phyloP scores from a whole-genome alignment of 441 rosid species.

The Adansonia gregorii region DNA sequence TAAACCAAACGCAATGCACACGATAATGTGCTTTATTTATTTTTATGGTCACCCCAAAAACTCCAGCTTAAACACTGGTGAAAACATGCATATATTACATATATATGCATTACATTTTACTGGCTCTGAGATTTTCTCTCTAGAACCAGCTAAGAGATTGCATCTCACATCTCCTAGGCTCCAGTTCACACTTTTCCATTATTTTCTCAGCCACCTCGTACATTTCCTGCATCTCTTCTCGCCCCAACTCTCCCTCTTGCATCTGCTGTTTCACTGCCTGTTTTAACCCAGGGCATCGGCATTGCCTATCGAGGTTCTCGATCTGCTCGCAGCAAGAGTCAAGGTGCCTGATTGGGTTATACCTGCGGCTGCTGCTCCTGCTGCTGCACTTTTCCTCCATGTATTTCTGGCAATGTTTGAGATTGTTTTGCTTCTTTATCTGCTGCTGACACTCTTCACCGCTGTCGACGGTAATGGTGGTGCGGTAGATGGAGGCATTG shows the following conservation, averaged over 20 bases:
- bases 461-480: conserved; percentile 8
- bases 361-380: too few relatives aligned
- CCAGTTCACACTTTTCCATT: neutral
- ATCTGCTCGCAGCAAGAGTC: neutral
- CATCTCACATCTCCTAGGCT: neutral
- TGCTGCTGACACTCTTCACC: neutral
- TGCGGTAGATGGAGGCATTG: conserved; percentile 36
- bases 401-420: neutral
- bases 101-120: neutral
- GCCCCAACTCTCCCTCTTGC: neutral
- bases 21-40: too few relatives aligned
- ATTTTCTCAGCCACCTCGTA: neutral
- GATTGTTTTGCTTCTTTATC: conserved; percentile 1
- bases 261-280: neutral
- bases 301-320: neutral
- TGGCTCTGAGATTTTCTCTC: neutral
- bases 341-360: neutral
- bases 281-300: neutral
- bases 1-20: too few relatives aligned
- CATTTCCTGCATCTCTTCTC: neutral
- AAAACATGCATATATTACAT: too few relatives aligned
- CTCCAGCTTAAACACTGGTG: too few relatives aligned
- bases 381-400: neutral
- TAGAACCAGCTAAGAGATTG: neutral
- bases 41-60: too few relatives aligned